phyloP scores from a whole-genome alignment of 176 grass and related monocot species.

The Musa troglodytarum region DNA sequence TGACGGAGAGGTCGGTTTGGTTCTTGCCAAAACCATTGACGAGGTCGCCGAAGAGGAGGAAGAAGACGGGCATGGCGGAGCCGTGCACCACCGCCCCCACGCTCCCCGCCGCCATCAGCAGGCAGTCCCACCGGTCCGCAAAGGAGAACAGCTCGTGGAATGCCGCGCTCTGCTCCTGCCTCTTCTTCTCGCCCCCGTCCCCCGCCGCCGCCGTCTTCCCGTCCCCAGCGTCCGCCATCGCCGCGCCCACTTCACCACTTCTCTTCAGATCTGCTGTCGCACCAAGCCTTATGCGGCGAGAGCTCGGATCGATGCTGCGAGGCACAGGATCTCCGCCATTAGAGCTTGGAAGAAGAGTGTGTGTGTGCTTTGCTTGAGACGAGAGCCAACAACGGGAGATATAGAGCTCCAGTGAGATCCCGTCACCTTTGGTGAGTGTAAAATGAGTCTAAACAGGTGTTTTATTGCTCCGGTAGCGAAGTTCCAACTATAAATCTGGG shows the following conservation, averaged over 20 bases:
- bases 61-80: constrained; percentile 97
- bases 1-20: constrained; percentile 73
- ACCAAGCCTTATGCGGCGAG: not conserved
- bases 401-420: not conserved
- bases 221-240: constrained; percentile 13
- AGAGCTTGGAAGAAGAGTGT: not conserved
- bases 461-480: too few relatives aligned
- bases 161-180: constrained; percentile 58
- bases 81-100: constrained; percentile 75
- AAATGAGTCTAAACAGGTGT: too few relatives aligned
- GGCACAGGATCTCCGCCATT: constrained; percentile 8
- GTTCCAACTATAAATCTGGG: too few relatives aligned
- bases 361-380: not conserved
- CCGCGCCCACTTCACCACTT: not conserved
- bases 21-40: constrained; percentile 98
- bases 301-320: not conserved
- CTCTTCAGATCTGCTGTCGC: not conserved
- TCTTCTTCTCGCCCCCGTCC: constrained; percentile 54
- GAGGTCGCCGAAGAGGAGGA: constrained; percentile 92
- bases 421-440: not conserved
- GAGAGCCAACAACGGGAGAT: not conserved
- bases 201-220: constrained; percentile 8
- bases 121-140: constrained; percentile 68
- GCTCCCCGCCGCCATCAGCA: constrained; percentile 65
- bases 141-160: constrained; percentile 88